Conservation (phyloP, 2,329 filamentous ascomycete genomes). For the Colletotrichum sp. region DNA sequence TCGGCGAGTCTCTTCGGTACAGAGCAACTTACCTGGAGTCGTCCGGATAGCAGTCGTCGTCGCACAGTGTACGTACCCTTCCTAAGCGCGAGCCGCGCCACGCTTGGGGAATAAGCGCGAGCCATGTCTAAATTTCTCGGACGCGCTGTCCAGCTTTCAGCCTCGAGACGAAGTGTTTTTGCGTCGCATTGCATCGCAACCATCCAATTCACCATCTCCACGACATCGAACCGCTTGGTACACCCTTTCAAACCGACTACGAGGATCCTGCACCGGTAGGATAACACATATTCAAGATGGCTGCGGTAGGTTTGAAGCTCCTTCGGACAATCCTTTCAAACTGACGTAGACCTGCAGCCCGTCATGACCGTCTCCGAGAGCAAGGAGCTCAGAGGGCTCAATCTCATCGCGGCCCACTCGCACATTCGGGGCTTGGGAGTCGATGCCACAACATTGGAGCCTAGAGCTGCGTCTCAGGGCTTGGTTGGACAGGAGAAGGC, state of each 20-base stretch:
- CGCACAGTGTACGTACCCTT: background rate
- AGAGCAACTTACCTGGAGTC: background rate
- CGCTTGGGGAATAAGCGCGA: slow-evolving; percentile 5
- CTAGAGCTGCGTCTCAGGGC: slow-evolving; percentile 84
- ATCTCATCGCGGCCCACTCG: slow-evolving; percentile 97
- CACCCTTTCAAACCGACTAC: background rate
- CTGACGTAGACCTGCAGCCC: slow-evolving; percentile 42
- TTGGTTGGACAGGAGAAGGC: slow-evolving; percentile 97
- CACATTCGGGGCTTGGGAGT: slow-evolving; percentile 97
- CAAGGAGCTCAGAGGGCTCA: slow-evolving; percentile 94
- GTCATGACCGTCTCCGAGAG: slow-evolving; percentile 86
- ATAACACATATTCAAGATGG: slow-evolving; percentile 44
- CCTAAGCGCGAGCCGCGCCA: slow-evolving; percentile 15
- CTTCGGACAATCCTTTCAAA: background rate
- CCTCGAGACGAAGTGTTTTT: slow-evolving; percentile 1
- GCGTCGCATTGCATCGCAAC: slow-evolving; percentile 1
- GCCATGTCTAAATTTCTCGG: slow-evolving; percentile 16
- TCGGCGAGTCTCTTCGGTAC: background rate
- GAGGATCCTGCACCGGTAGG: background rate
- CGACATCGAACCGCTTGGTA: background rate
- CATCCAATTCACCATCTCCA: background rate
- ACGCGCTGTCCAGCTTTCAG: slow-evolving; percentile 7
- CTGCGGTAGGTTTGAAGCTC: slow-evolving; percentile 48
- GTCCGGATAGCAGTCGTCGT: background rate
- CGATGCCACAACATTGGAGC: slow-evolving; percentile 88